Conservation (phyloP, 768 basidiomycete species). For the Hirschioporus abietinus region DNA sequence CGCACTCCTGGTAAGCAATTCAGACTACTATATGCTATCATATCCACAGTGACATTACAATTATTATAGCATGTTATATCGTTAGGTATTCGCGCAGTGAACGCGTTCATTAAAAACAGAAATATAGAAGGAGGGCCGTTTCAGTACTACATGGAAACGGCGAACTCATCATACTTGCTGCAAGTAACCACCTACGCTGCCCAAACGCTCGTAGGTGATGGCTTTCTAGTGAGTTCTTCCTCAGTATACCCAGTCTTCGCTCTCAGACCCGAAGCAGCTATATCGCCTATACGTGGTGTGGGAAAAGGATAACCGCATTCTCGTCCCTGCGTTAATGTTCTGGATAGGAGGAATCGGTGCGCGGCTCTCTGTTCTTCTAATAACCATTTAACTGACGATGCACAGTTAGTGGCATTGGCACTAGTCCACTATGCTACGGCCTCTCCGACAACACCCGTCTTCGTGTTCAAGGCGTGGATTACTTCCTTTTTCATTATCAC, state of each 20-base stretch:
- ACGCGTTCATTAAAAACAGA: constrained; percentile 28
- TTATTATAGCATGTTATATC: constrained; percentile 29
- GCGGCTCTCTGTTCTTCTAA: background rate
- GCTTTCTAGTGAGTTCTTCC: constrained; percentile 25
- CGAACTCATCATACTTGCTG: constrained; percentile 31
- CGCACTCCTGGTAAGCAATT: constrained; percentile 29
- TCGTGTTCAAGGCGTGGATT: constrained; percentile 30
- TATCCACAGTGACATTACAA: background rate
- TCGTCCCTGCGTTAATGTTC: constrained; percentile 26
- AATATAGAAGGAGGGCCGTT: constrained; percentile 16
- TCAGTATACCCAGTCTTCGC: background rate
- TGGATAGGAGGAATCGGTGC: constrained; percentile 28
- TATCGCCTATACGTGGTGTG: constrained; percentile 31
- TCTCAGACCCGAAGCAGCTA: background rate
- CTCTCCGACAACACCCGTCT: constrained; percentile 25
- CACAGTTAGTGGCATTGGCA: constrained; percentile 26
- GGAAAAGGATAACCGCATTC: constrained; percentile 18
- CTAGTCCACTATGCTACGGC: constrained; percentile 27
- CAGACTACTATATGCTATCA: background rate
- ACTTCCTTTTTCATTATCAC: constrained; percentile 33
- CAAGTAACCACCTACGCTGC: constrained; percentile 31
- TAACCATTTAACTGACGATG: constrained; percentile 2
- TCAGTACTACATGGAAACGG: constrained; percentile 28
- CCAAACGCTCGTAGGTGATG: constrained; percentile 35
- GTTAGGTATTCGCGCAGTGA: constrained; percentile 29